Percentiles rank a stretch among this genome's conserved stretches.
phyloP scores from a whole-genome alignment of 2,329 filamentous ascomycete species.

The Neodidymelliopsis sp. region DNA sequence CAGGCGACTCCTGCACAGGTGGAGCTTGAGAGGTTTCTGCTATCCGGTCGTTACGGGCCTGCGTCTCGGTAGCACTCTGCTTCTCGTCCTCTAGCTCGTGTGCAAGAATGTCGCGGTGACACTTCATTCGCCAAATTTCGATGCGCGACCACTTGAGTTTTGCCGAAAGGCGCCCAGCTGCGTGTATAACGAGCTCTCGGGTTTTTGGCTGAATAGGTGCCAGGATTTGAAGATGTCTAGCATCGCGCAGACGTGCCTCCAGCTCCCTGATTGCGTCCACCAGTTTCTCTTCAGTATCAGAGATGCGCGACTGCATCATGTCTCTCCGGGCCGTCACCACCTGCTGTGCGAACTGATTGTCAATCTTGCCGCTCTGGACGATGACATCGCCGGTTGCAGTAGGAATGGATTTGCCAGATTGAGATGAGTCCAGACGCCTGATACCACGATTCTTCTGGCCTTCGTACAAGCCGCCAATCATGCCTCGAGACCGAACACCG shows the following conservation, averaged over 20 bases:
- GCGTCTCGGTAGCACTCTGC: slow-evolving; percentile 45
- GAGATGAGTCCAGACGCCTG: slow-evolving; percentile 69
- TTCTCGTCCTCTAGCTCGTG: slow-evolving; percentile 86
- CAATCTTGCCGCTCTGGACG: slow-evolving; percentile 75
- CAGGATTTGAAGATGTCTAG: slow-evolving; percentile 85
- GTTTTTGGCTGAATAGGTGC: slow-evolving; percentile 92
- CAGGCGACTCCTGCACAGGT: slow-evolving; percentile 35
- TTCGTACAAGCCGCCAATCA: slow-evolving; percentile 84
- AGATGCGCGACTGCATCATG: slow-evolving; percentile 83
- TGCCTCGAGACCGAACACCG: slow-evolving; percentile 87
- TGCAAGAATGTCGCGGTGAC: slow-evolving; percentile 85
- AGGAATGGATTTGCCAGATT: slow-evolving; percentile 66
- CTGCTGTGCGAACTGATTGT: slow-evolving; percentile 83
- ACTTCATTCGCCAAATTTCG: slow-evolving; percentile 91
- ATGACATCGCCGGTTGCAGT: slow-evolving; percentile 77
- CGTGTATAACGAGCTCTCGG: slow-evolving; percentile 82
- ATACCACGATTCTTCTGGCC: slow-evolving; percentile 78
- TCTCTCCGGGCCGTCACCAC: slow-evolving; percentile 83
- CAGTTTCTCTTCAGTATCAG: slow-evolving; percentile 82
- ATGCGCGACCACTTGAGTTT: slow-evolving; percentile 94
- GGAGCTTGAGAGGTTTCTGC: slow-evolving; percentile 29
- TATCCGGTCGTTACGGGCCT: slow-evolving; percentile 37
- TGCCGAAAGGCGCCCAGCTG: slow-evolving; percentile 83
- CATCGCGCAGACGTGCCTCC: slow-evolving; percentile 84
- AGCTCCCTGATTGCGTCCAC: slow-evolving; percentile 76